A percentile compares a stretch with the other conserved stretches of the same genome.
phyloP scores from a whole-genome alignment of 371 early-diverging fungal genomes.

The Apophysomyces sp. region DNA sequence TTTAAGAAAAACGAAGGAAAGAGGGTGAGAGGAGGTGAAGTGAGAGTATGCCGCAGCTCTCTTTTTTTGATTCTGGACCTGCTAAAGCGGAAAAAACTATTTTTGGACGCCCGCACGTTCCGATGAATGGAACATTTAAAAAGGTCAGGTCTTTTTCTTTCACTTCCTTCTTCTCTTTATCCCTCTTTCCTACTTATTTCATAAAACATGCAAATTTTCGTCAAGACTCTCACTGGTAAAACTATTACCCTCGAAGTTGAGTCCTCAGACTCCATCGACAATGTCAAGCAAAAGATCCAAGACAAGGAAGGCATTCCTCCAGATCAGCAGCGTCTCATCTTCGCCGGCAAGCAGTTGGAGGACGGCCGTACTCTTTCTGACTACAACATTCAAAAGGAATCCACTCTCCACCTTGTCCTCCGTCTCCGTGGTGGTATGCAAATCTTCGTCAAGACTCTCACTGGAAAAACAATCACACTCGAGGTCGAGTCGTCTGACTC shows the following conservation, averaged over 20 bases:
- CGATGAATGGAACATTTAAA: neutral
- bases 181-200: neutral
- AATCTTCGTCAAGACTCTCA: conserved; percentile 75
- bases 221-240: conserved; percentile 81
- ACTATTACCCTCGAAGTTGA: conserved; percentile 91
- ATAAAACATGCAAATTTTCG: conserved; percentile 53
- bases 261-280: conserved; percentile 80
- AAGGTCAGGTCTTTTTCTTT: neutral
- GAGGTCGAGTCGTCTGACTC: conserved; percentile 90
- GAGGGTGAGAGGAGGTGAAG: neutral
- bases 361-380: conserved; percentile 87
- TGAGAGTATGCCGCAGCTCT: neutral
- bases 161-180: neutral
- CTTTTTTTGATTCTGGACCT: neutral
- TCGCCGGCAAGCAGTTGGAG: conserved; percentile 99
- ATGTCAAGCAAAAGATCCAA: conserved; percentile 93
- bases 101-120: neutral
- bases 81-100: neutral
- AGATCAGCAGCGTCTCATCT: conserved; percentile 99
- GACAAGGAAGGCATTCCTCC: conserved; percentile 98
- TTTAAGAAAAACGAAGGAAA: too few relatives aligned
- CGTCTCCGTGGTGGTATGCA: conserved; percentile 84
- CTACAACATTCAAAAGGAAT: conserved; percentile 90
- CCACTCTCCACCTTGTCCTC: conserved; percentile 94
- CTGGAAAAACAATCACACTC: conserved; percentile 92